Conservation (phyloP, 2,329 filamentous ascomycete species). For the Cadophora gregata region DNA sequence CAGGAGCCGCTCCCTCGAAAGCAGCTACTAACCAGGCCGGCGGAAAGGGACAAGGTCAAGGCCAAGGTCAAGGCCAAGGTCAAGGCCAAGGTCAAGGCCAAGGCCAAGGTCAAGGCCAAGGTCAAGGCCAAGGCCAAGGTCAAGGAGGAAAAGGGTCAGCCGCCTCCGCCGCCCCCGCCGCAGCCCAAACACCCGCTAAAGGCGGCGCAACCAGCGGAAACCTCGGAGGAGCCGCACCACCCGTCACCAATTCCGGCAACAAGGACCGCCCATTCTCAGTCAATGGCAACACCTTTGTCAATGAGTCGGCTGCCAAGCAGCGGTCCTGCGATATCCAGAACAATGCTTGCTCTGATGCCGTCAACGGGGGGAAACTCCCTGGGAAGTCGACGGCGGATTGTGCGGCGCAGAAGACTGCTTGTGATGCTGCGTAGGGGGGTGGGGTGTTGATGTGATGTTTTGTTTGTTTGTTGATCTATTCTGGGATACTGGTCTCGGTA, state of each 20-base stretch:
- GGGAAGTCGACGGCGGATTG: conserved; percentile 55
- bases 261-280: conserved; percentile 56
- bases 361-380: conserved; percentile 53
- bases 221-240: conserved; percentile 58
- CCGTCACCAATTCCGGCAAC: conserved; percentile 51
- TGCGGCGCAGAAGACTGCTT: conserved; percentile 42
- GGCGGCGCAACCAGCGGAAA: conserved; percentile 35
- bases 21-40: neutral
- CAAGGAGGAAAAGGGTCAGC: conserved; percentile 4
- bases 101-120: too few species aligned
- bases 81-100: too few species aligned
- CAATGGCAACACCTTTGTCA: conserved; percentile 61
- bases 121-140: too few species aligned
- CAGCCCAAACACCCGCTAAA: conserved; percentile 30
- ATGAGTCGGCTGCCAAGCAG: conserved; percentile 58
- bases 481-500: too few species aligned
- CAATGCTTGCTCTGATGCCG: conserved; percentile 61
- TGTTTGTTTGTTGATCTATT: too few species aligned
- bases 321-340: conserved; percentile 66
- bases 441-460: neutral
- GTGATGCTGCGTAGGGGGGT: conserved; percentile 45
- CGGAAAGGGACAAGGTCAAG: neutral
- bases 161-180: neutral
- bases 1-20: conserved; percentile 3
- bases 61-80: too few species aligned